Evolutionary conservation across 106 monocot genomes (phyloP).

Genomic region (Gastrodia elata): DNA sequence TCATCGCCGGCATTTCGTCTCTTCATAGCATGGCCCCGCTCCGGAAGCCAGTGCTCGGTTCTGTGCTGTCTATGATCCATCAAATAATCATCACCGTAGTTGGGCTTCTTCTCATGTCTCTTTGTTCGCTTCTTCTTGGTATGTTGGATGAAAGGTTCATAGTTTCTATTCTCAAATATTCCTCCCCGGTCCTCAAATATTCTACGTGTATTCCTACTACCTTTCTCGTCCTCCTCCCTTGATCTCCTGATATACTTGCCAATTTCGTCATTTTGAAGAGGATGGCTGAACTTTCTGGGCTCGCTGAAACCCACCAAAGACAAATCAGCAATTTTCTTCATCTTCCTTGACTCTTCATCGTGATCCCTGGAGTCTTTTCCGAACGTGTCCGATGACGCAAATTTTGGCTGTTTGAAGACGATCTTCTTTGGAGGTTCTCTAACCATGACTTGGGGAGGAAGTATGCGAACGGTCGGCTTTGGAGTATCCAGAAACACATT

Average conservation of each 20-base stretch:
- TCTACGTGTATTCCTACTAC: conserved; percentile 24
- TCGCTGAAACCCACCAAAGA: conserved; percentile 23
- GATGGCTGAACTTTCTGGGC: conserved; percentile 18
- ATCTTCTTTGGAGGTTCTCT: conserved; percentile 77
- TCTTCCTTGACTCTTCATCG: conserved; percentile 48
- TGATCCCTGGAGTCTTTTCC: conserved; percentile 19
- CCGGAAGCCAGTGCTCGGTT: conserved; percentile 61
- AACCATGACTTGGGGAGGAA: conserved; percentile 45
- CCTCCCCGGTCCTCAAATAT: conserved; percentile 37
- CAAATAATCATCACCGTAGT: conserved; percentile 68
- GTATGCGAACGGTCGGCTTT: conserved; percentile 60
- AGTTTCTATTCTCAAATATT: conserved; percentile 30
- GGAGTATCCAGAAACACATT: conserved; percentile 39
- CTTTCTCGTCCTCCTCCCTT: conserved; percentile 40
- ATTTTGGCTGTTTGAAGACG: conserved; percentile 71
- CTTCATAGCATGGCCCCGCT: conserved; percentile 67
- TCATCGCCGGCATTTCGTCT: conserved; percentile 44
- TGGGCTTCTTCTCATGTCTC: conserved; percentile 69
- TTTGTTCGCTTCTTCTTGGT: conserved; percentile 26
- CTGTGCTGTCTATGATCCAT: conserved; percentile 50
- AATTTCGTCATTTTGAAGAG: conserved; percentile 20
- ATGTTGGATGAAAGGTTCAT: conserved; percentile 47
- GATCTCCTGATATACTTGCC: conserved; percentile 24
- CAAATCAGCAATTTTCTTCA: conserved; percentile 74
- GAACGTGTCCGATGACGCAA: conserved; percentile 9